Evolutionary conservation across 2,329 filamentous ascomycete species (phyloP).

Genomic region (Ceratocystiopsis minuta): DNA sequence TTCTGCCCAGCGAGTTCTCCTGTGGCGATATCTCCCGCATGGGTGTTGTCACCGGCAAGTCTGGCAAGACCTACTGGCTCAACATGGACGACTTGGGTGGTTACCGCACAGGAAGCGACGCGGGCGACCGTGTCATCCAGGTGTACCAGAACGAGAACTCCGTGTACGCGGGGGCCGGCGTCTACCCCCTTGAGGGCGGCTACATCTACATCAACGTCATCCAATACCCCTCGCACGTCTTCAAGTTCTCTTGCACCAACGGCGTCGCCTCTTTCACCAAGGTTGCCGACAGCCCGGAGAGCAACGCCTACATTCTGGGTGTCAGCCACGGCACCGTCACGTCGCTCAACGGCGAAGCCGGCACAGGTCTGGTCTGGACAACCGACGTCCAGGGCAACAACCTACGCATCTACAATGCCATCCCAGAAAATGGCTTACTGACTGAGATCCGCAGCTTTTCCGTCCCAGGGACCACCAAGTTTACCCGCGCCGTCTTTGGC

Average conservation of each 20-base stretch:
- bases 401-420: conserved; percentile 74
- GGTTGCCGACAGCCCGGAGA: conserved; percentile 29
- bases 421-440: conserved; percentile 33
- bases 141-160: conserved; percentile 28
- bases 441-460: conserved; percentile 32
- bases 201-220: conserved; percentile 34
- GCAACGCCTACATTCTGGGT: conserved; percentile 34
- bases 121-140: conserved; percentile 24
- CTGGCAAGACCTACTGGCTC: conserved; percentile 30
- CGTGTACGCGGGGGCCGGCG: conserved; percentile 28
- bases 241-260: conserved; percentile 35
- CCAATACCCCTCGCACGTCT: conserved; percentile 34
- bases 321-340: conserved; percentile 39
- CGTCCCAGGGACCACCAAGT: conserved; percentile 34
- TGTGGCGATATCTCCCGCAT: conserved; percentile 27
- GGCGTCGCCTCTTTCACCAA: conserved; percentile 35
- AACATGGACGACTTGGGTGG: conserved; percentile 30
- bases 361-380: conserved; percentile 38
- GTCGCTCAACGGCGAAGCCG: conserved; percentile 31
- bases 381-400: conserved; percentile 35
- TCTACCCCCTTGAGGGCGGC: conserved; percentile 26
- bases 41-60: conserved; percentile 30
- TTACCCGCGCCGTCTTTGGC: conserved; percentile 38
- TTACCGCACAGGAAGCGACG: conserved; percentile 25
- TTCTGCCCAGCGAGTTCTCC: conserved; percentile 24